A percentile compares a stretch with the other conserved stretches of the same genome.
Evolutionary conservation across 768 basidiomycete species (phyloP).

Genomic region (Lactifluus subvellereus): DNA sequence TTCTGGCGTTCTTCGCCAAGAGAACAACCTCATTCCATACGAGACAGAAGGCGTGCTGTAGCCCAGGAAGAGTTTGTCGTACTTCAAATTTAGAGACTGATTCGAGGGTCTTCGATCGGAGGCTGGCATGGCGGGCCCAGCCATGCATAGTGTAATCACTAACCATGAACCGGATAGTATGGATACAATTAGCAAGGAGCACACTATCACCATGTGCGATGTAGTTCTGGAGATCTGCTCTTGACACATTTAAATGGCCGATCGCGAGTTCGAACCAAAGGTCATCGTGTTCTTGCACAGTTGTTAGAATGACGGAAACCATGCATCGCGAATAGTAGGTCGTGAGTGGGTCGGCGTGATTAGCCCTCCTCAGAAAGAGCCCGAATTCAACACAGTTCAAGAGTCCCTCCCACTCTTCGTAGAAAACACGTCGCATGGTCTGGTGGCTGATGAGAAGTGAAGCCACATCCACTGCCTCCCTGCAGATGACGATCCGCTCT

Average conservation of each 20-base stretch:
- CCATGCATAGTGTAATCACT: no score
- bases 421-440: not conserved
- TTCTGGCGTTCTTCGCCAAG: no score
- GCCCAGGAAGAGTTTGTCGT: no score
- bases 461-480: not conserved
- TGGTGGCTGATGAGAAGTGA: not conserved
- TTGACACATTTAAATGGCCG: not conserved
- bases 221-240: not conserved
- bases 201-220: conserved; percentile 3
- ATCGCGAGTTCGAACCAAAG: not conserved
- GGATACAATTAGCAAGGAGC: not conserved
- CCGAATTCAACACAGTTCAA: conserved; percentile 10
- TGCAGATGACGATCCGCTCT: conserved; percentile 1
- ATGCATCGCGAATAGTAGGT: not conserved
- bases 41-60: no score
- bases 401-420: conserved; percentile 3
- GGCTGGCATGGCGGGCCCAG: no score
- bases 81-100: no score
- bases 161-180: no score
- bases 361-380: not conserved
- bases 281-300: not conserved
- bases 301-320: not conserved
- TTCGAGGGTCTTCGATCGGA: no score
- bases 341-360: not conserved
- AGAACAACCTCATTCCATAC: no score